Evolutionary conservation across 495 filamentous ascomycete genomes (phyloP).

Genomic region (Immersiella caudata): DNA sequence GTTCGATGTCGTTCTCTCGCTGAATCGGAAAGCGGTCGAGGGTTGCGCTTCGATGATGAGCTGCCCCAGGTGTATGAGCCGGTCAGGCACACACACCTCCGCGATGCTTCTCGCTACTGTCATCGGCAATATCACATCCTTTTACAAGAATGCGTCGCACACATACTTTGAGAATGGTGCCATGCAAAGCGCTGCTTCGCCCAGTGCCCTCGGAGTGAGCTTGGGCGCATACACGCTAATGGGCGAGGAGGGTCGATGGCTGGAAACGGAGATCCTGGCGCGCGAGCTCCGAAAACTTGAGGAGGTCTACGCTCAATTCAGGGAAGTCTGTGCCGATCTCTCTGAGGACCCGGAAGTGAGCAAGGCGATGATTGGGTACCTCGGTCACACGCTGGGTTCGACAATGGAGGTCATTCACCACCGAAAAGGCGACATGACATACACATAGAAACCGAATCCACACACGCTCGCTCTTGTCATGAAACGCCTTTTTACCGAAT

Average conservation of each 20-base stretch:
- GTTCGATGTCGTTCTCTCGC: constrained; percentile 48
- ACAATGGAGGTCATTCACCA: constrained; percentile 42
- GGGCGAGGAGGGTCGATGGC: constrained; percentile 47
- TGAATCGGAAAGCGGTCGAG: constrained; percentile 53
- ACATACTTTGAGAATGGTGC: constrained; percentile 38
- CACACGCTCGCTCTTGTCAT: neutral
- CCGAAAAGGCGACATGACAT: constrained; percentile 39
- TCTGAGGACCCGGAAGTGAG: constrained; percentile 47
- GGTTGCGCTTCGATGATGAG: constrained; percentile 50
- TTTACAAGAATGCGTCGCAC: constrained; percentile 48
- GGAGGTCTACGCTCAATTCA: constrained; percentile 45
- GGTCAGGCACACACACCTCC: constrained; percentile 46
- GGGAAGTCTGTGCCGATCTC: constrained; percentile 44
- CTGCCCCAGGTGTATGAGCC: constrained; percentile 45
- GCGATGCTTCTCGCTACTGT: constrained; percentile 53
- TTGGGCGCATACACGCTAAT: constrained; percentile 49
- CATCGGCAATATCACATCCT: constrained; percentile 51
- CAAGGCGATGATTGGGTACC: constrained; percentile 47
- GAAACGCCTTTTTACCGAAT: constrained; percentile 1
- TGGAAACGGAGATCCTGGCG: constrained; percentile 50
- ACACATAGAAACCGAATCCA: neutral
- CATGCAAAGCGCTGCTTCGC: constrained; percentile 31
- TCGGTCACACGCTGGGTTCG: constrained; percentile 44
- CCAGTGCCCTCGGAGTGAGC: constrained; percentile 37
- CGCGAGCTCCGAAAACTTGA: constrained; percentile 53